phyloP scores from a whole-genome alignment of 768 basidiomycete genomes.

The Amanita subjunquillea region DNA sequence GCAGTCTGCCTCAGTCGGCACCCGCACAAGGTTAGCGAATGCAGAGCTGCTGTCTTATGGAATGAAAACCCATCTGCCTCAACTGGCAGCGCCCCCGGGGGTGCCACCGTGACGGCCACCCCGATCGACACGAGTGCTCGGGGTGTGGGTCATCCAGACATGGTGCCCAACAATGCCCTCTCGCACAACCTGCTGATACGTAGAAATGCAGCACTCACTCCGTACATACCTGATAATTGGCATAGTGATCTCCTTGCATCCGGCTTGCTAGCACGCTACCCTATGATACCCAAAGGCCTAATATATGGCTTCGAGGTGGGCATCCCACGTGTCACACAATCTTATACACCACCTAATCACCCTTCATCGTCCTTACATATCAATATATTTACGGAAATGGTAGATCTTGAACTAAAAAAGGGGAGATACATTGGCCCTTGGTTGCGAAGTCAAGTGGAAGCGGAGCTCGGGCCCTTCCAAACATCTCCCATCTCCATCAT shows the following conservation, averaged over 20 bases:
- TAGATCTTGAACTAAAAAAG: no score
- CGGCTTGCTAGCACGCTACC: constrained; percentile 16
- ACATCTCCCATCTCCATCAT: constrained; percentile 25
- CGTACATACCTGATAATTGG: constrained; percentile 23
- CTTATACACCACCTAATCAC: constrained; percentile 22
- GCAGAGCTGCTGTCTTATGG: constrained; percentile 12
- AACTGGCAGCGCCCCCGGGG: constrained; percentile 21
- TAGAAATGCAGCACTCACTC: constrained; percentile 15
- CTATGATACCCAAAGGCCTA: constrained; percentile 9
- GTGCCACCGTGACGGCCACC: constrained; percentile 16
- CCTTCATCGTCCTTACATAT: constrained; percentile 9
- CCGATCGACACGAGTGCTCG: constrained; percentile 26
- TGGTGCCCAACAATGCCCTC: constrained; percentile 26
- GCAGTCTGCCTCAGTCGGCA: constrained; percentile 23
- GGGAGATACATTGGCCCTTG: no score
- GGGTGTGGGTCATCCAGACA: constrained; percentile 27
- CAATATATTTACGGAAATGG: no score
- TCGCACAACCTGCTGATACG: constrained; percentile 18
- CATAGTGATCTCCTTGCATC: constrained; percentile 8
- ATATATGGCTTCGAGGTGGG: constrained; percentile 22
- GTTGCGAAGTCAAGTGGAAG: no score
- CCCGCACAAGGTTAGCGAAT: constrained; percentile 14
- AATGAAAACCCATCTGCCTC: constrained; percentile 21
- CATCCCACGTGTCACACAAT: constrained; percentile 19
- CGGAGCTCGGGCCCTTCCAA: constrained; percentile 33